phyloP scores from a whole-genome alignment of 2,329 filamentous ascomycete species.

The Knoxdaviesia proteae region DNA sequence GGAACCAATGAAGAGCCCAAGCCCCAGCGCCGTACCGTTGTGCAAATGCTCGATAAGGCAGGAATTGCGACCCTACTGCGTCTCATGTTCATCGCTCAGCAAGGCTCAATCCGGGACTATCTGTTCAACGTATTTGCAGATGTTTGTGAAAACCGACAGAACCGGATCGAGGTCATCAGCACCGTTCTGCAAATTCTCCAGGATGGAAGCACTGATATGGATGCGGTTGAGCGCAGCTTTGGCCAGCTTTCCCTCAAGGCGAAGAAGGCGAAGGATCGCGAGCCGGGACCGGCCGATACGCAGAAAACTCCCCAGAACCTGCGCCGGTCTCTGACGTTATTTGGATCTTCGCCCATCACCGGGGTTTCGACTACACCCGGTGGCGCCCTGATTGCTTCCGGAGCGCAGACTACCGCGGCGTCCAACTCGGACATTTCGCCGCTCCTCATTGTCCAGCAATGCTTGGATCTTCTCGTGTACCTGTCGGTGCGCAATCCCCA shows the following conservation, averaged over 20 bases:
- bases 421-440: constrained; percentile 78
- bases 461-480: constrained; percentile 65
- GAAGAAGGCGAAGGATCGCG: constrained; percentile 52
- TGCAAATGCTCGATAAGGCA: constrained; percentile 93
- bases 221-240: constrained; percentile 88
- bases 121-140: constrained; percentile 77
- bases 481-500: constrained; percentile 70
- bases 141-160: constrained; percentile 91
- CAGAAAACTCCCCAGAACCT: constrained; percentile 61
- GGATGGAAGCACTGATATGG: constrained; percentile 83
- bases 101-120: constrained; percentile 64
- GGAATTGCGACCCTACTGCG: constrained; percentile 89
- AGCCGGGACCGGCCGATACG: constrained; percentile 24
- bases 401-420: constrained; percentile 10
- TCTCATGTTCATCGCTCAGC: constrained; percentile 94
- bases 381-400: constrained; percentile 9
- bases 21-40: constrained; percentile 55
- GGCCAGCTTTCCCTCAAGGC: constrained; percentile 80
- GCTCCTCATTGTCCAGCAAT: constrained; percentile 88
- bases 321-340: constrained; percentile 52
- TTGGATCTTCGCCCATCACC: constrained; percentile 7
- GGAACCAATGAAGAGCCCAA: constrained; percentile 35
- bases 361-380: constrained; percentile 13
- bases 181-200: constrained; percentile 84
- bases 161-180: constrained; percentile 80